Conservation (phyloP, 495 filamentous ascomycete genomes). For the Letharia columbiana region DNA sequence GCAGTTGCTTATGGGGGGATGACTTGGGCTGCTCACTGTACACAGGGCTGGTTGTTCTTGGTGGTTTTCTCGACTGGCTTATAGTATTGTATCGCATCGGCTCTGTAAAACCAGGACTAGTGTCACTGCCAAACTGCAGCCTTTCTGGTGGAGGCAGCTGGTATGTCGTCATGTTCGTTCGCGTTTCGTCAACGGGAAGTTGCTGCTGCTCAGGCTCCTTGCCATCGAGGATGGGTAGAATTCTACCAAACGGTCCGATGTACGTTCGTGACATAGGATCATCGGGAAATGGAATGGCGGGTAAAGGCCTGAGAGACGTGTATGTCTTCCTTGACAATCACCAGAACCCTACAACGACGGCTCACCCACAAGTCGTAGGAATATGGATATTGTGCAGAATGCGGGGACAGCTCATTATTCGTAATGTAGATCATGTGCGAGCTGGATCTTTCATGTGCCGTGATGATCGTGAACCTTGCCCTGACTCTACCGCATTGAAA, state of each 20-base stretch:
- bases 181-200: constrained; percentile 33
- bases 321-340: constrained; percentile 1
- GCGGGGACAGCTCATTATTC: constrained; percentile 3
- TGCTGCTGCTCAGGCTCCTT: constrained; percentile 29
- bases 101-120: constrained; percentile 31
- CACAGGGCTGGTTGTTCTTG: constrained; percentile 19
- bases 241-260: constrained; percentile 43
- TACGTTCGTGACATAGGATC: constrained; percentile 39
- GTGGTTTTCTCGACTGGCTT: constrained; percentile 15
- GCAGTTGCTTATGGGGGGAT: constrained; percentile 33
- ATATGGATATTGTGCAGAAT: too few relatives aligned
- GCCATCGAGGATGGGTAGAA: constrained; percentile 35
- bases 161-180: constrained; percentile 36
- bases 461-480: not conserved
- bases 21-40: constrained; percentile 23
- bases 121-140: constrained; percentile 40
- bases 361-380: not conserved
- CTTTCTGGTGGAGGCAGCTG: constrained; percentile 44
- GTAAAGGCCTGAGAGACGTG: constrained; percentile 2
- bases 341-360: not conserved
- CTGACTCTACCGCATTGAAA: not conserved
- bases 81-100: constrained; percentile 28
- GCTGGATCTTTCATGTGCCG: not conserved
- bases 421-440: not conserved
- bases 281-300: not conserved